Conservation (phyloP, 495 filamentous ascomycete species). For the Halenospora varia region DNA sequence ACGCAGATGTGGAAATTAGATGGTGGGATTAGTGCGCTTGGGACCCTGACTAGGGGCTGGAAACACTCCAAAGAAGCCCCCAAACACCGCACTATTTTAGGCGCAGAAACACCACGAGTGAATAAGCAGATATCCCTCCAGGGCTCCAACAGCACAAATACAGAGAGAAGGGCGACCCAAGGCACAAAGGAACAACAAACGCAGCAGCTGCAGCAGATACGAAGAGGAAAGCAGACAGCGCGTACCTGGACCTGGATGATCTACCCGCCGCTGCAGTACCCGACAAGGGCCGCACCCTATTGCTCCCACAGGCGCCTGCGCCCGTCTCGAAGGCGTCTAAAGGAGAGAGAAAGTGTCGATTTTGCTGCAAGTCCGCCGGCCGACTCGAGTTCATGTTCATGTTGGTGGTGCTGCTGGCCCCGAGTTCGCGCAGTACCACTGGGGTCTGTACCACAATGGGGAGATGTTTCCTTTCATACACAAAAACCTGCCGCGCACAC, state of each 20-base stretch:
- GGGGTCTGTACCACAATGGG: neutral
- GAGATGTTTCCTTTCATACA: neutral
- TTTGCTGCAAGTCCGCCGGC: neutral
- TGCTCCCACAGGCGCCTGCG: neutral
- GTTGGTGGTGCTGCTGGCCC: neutral
- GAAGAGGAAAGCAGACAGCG: neutral
- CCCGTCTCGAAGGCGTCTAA: conserved; percentile 2
- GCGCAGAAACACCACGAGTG: too few relatives aligned
- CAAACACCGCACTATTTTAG: neutral
- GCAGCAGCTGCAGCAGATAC: neutral
- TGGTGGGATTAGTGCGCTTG: too few relatives aligned
- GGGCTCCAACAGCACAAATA: neutral
- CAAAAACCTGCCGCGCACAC: neutral
- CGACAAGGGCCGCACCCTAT: neutral
- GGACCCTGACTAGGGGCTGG: too few relatives aligned
- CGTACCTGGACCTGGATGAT: neutral
- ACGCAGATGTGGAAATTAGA: neutral
- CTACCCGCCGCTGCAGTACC: neutral
- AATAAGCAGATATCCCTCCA: too few relatives aligned
- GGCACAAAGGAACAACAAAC: too few relatives aligned
- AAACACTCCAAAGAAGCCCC: too few relatives aligned
- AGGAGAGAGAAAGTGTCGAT: conserved; percentile 4
- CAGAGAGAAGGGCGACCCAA: too few relatives aligned
- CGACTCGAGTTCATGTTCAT: neutral
- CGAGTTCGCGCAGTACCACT: neutral